Base-by-base conservation (phyloP, 768 basidiomycete genomes). In the Rhodotorula paludigena region DNA sequence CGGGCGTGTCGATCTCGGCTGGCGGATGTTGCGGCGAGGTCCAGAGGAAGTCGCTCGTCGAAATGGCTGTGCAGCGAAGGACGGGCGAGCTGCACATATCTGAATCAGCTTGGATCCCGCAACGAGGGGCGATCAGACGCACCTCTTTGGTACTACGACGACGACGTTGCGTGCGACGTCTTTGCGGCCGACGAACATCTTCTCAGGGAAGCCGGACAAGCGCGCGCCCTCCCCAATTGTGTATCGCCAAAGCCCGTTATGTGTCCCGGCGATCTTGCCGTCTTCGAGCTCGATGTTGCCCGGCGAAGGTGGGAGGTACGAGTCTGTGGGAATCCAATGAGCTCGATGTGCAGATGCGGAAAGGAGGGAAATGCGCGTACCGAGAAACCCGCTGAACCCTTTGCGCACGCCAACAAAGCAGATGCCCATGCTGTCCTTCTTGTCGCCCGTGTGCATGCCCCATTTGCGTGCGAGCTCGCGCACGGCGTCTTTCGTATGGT, bases 321-420 rank as follows among this genome's bases (percentile, higher is more conserved):
- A 83, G 2, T 86, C 92, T 96, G 64, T 39, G 59, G 9, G 20
- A 16, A 3, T 0, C 3, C 8, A 1, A 44, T 21, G n/a, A 12
- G 38, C 10, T 18, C 7, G 21, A 18, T 3, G 23, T 4, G 14
- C 21, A 16, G 63, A 7, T 49, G 14, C 9, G 20, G 21, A 52
- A 21, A 36, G 56, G 28, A 38, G 14, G 20, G 5, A 5, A 4
- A 7, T 41, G 41, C 32, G 78, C 83, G 68, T 66, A 88, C 90
- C 83, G 56, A 93, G 77, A 76, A 93, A 97, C 15, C 83, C 79
- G 35, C 82, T 81, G 72, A 94, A 93, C 55, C 80, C 83, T 16
- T 82, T 81, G 74, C 87, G 85, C 75, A 92, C 85, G 9, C 92
- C 93, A 2, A 98, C 86, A 71, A 98, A 98, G 75, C 93, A 98